A percentile compares a stretch with the other conserved stretches of the same genome.
Conservation (phyloP, 352 stramenopile genomes). For the Pythium monospermum region DNA sequence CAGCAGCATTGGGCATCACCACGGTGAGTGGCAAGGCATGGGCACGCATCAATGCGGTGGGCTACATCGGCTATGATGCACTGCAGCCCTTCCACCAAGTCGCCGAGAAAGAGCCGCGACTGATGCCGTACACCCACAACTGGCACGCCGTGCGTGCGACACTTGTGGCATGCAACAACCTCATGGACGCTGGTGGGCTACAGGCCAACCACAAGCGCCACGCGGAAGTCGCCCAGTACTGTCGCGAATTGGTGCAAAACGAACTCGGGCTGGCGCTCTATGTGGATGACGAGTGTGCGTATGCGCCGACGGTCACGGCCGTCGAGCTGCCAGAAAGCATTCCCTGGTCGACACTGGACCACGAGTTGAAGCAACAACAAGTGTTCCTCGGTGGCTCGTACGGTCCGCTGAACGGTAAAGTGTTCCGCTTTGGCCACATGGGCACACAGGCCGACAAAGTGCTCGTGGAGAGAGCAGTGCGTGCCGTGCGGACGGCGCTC, state of each 20-base stretch:
- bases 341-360: conserved; percentile 27
- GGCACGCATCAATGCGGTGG: conserved; percentile 34
- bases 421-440: conserved; percentile 56
- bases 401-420: conserved; percentile 33
- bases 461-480: conserved; percentile 30
- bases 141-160: conserved; percentile 45
- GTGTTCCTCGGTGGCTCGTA: conserved; percentile 43
- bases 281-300: conserved; percentile 22
- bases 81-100: conserved; percentile 39
- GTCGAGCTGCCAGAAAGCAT: conserved; percentile 31
- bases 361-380: conserved; percentile 29
- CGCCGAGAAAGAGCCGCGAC: conserved; percentile 24
- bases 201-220: conserved; percentile 25
- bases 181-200: conserved; percentile 33
- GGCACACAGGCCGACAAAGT: conserved; percentile 37
- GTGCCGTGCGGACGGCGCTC: conserved; percentile 26
- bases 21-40: conserved; percentile 47
- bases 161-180: conserved; percentile 30
- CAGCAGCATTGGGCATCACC: conserved; percentile 35
- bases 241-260: conserved; percentile 25
- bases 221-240: conserved; percentile 30
- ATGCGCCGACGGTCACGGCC: conserved; percentile 44
- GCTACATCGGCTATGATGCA: conserved; percentile 50
- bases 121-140: conserved; percentile 55
- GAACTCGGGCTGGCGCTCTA: conserved; percentile 35